Percentiles rank a stretch among this genome's conserved stretches.
phyloP scores from a whole-genome alignment of 352 stramenopile species.

The Pythium periplocum region DNA sequence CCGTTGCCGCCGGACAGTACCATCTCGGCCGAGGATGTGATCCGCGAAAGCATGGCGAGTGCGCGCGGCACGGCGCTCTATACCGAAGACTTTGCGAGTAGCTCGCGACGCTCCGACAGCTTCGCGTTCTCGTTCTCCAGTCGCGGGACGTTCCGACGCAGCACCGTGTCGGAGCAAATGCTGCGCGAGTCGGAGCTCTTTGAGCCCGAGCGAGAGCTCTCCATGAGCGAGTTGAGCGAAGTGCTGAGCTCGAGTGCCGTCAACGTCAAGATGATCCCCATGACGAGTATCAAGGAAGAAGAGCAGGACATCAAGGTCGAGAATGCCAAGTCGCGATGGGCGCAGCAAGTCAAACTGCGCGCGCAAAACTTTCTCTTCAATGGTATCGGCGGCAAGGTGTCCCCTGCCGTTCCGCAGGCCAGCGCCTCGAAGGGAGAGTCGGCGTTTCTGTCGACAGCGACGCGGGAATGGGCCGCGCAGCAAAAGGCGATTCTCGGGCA shows the following conservation, averaged over 20 bases:
- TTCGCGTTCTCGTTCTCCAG: slow-evolving; percentile 66
- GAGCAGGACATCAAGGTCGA: slow-evolving; percentile 80
- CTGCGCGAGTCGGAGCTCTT: slow-evolving; percentile 79
- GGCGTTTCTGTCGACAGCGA: slow-evolving; percentile 37
- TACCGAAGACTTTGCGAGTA: slow-evolving; percentile 58
- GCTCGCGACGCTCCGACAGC: slow-evolving; percentile 34
- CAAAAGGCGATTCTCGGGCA: slow-evolving; percentile 66
- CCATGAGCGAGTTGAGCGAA: slow-evolving; percentile 63
- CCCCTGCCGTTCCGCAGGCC: slow-evolving; percentile 4
- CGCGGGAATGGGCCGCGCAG: slow-evolving; percentile 68
- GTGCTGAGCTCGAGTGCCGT: slow-evolving; percentile 61
- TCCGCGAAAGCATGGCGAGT: slow-evolving; percentile 80
- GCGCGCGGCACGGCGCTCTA: slow-evolving; percentile 65
- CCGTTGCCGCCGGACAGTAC: slow-evolving; percentile 73
- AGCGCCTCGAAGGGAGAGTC: slow-evolving; percentile 8
- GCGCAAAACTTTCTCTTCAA: slow-evolving; percentile 67
- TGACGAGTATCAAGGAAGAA: slow-evolving; percentile 84
- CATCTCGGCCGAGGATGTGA: slow-evolving; percentile 84
- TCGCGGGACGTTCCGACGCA: slow-evolving; percentile 72
- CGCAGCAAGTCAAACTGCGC: slow-evolving; percentile 83
- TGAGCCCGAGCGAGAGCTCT: slow-evolving; percentile 75
- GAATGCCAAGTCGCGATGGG: slow-evolving; percentile 78
- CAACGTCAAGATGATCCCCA: slow-evolving; percentile 61
- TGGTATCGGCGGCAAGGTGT: slow-evolving; percentile 24
- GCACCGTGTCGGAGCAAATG: slow-evolving; percentile 83